These are phyloP conservation scores for Dendrobium chrysotoxum DNA, from an alignment of 106 monocot genomes.

Conservation along the genomic window DNA sequence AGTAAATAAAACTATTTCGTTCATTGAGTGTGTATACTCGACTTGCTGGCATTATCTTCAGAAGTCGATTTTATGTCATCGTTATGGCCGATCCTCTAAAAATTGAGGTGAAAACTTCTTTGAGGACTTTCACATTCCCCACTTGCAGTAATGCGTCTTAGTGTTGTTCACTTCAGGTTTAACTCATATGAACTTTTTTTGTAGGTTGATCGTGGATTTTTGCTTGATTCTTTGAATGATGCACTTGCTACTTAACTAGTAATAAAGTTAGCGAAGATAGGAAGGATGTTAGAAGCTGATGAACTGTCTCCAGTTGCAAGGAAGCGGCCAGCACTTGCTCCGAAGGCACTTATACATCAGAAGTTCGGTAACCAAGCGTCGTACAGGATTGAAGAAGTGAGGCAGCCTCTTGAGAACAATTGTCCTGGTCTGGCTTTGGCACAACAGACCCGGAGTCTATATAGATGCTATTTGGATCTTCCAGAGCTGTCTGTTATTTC, in stretches of 20 bases:
- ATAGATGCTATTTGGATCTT: conserved; percentile 62
- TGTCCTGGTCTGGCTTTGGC: conserved; percentile 68
- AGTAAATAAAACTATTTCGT: no score
- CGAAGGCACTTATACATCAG: conserved; percentile 85
- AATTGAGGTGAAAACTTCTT: background rate
- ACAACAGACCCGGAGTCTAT: conserved; percentile 32
- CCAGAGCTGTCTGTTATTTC: conserved; percentile 73
- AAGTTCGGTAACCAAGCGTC: conserved; percentile 61
- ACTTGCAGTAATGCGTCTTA: background rate
- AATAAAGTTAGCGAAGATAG: no score
- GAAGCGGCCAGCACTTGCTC: conserved; percentile 37
- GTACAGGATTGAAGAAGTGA: conserved; percentile 72
- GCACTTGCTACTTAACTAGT: background rate
- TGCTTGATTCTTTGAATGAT: background rate
- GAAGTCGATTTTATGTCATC: background rate
- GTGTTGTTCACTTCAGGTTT: background rate
- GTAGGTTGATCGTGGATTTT: background rate
- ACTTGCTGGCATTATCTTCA: background rate
- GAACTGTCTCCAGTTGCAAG: conserved; percentile 5
- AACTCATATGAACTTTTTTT: no score
- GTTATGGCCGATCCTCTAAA: background rate
- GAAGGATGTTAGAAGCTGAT: conserved; percentile 12
- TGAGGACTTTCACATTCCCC: background rate
- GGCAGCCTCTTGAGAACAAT: conserved; percentile 33
- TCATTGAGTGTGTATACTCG: no score